Evolutionary conservation across 1,284 basidiomycete species (phyloP).

Genomic region (Rugosomyces carneus): DNA sequence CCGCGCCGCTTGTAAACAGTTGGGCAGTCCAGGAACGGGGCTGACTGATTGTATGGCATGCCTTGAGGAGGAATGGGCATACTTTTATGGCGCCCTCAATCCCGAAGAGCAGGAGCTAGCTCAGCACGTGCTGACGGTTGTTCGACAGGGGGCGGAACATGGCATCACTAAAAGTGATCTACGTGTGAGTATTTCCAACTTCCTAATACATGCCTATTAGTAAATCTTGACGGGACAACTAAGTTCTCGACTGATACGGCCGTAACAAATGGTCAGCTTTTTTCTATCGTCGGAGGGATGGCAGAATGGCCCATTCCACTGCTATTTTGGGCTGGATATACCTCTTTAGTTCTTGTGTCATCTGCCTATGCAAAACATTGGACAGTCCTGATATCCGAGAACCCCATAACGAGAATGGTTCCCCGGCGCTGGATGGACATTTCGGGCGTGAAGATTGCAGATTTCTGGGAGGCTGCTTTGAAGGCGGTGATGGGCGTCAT

Average conservation of each 20-base stretch:
- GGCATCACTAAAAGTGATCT: constrained; percentile 46
- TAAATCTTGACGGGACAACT: neutral
- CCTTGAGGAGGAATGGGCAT: constrained; percentile 38
- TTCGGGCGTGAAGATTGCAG: constrained; percentile 49
- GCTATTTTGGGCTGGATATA: constrained; percentile 66
- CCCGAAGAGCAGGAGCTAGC: constrained; percentile 31
- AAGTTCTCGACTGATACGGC: constrained; percentile 16
- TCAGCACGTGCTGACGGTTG: constrained; percentile 33
- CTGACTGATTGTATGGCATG: constrained; percentile 56
- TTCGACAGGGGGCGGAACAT: constrained; percentile 34
- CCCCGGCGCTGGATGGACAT: constrained; percentile 79
- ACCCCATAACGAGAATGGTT: constrained; percentile 39
- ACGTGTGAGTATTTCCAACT: constrained; percentile 34
- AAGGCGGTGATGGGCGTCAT: constrained; percentile 63
- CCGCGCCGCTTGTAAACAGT: constrained; percentile 44
- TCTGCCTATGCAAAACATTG: constrained; percentile 46
- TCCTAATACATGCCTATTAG: neutral
- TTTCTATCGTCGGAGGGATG: constrained; percentile 36
- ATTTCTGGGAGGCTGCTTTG: constrained; percentile 65
- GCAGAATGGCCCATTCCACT: constrained; percentile 44
- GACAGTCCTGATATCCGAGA: constrained; percentile 50
- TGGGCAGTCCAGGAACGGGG: constrained; percentile 29
- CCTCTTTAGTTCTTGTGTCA: constrained; percentile 49
- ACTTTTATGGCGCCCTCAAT: constrained; percentile 29
- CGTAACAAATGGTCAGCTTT: constrained; percentile 21